Evolutionary conservation across 2,329 filamentous ascomycete species (phyloP), one percentile per base, ranked within the genome.

Genomic region (Chaetomium sp.): DNA sequence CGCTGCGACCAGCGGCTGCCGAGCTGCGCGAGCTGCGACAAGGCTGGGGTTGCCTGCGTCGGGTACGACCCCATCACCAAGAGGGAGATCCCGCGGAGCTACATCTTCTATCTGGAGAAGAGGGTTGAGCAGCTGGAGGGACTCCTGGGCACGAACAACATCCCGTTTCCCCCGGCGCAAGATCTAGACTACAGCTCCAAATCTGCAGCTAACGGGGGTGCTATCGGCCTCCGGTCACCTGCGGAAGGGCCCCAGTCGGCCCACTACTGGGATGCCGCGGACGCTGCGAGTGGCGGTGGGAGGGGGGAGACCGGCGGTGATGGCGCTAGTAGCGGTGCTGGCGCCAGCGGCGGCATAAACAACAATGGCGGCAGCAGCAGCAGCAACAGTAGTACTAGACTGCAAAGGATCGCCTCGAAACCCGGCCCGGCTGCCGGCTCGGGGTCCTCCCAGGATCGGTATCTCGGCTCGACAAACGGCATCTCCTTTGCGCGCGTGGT

Each of bases 21-120:
- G 7, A 89, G 88, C 65, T 97, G 92, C 70, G 86, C 88, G 43
- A 89, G 89, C 64, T 97, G 92, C 72, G 90, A 91, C 70, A 96
- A 96, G 74, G 91, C 89, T n/a, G 81, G 82, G 56, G 89, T 95
- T 46, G 86, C 88, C 62, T 97, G 94, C 70, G 90, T 96, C 50
- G 92, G 92, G 60, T 96, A 96, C 71, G 92, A 97, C 69, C 91
- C 92, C 37, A 96, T 96, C 67, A 95, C 90, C 32, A 96, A 96
- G 78, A 86, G 89, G 68, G 91, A 96, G 73, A 96, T 97, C 56
- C 92, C 92, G 49, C 82, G 91, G 72, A 91, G 87, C 71, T 97
- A 97, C 75, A 90, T 97, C 49, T 96, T 88, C 73, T 97, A 96
- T 69, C 85, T 97, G 57, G 92, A 97, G 71, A 89, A 87, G 34